Percentiles rank a stretch among this genome's conserved stretches.
phyloP scores from a whole-genome alignment of 2,329 filamentous ascomycete genomes.

The Ophiocordyceps australis region DNA sequence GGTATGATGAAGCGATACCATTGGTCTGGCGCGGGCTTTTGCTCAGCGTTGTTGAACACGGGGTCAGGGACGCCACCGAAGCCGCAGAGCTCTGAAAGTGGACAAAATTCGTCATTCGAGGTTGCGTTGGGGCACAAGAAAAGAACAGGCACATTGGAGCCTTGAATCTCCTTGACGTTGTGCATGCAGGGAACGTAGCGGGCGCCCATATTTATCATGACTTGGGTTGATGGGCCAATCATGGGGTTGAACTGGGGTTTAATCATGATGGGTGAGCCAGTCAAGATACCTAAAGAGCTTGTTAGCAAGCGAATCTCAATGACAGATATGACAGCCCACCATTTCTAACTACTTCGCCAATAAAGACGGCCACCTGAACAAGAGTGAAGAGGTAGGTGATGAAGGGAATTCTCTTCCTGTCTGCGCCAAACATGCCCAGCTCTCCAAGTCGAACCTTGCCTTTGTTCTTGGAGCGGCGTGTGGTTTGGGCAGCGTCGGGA shows the following conservation, averaged over 20 bases:
- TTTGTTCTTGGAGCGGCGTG: constrained; percentile 13
- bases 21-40: constrained; percentile 58
- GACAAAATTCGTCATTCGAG: constrained; percentile 41
- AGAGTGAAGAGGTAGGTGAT: constrained; percentile 66
- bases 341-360: constrained; percentile 73
- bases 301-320: constrained; percentile 1
- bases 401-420: constrained; percentile 48
- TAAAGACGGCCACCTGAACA: constrained; percentile 70
- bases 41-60: constrained; percentile 28
- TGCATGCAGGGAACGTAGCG: constrained; percentile 93
- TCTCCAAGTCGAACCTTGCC: constrained; percentile 35
- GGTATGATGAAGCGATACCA: constrained; percentile 95
- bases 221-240: constrained; percentile 82
- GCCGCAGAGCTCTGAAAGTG: constrained; percentile 66
- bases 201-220: constrained; percentile 94
- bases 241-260: constrained; percentile 86
- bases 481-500: constrained; percentile 13
- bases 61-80: constrained; percentile 59
- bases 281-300: constrained; percentile 44
- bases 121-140: constrained; percentile 79
- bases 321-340: constrained; percentile 30
- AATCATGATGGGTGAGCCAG: constrained; percentile 60
- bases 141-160: constrained; percentile 23
- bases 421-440: constrained; percentile 38
- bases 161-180: constrained; percentile 48